A percentile compares a stretch with the other conserved stretches of the same genome.
phyloP scores from a whole-genome alignment of 805 yeast species.

The Kazachstania taianensis region DNA sequence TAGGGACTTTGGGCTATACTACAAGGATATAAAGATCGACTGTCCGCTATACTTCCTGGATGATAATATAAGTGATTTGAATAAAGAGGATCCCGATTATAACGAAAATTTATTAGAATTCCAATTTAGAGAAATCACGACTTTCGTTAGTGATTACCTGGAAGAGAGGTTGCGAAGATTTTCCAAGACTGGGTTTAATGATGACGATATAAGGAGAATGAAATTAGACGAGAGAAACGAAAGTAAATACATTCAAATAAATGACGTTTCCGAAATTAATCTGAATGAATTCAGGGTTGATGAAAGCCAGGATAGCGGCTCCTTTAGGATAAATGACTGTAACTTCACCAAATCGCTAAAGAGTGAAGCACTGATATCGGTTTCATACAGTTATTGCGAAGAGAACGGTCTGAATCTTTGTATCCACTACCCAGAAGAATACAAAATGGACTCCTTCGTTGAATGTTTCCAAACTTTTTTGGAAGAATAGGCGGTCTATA shows the following conservation, averaged over 20 bases:
- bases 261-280: slow-evolving; percentile 19
- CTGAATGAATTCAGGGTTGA: slow-evolving; percentile 1
- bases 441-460: slow-evolving; percentile 21
- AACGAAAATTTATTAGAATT: slow-evolving; percentile 16
- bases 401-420: slow-evolving; percentile 20
- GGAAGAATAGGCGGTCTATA: slow-evolving; percentile 6
- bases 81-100: slow-evolving; percentile 9
- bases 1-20: slow-evolving; percentile 15
- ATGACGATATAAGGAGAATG: slow-evolving; percentile 25
- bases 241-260: slow-evolving; percentile 15
- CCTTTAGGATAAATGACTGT: slow-evolving; percentile 13
- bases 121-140: slow-evolving; percentile 18
- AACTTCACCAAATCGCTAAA: slow-evolving; percentile 19
- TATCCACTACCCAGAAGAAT: slow-evolving; percentile 22
- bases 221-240: slow-evolving; percentile 14
- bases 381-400: slow-evolving; percentile 18
- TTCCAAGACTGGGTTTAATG: slow-evolving; percentile 18
- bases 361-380: slow-evolving; percentile 18
- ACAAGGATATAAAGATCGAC: slow-evolving; percentile 20
- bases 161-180: slow-evolving; percentile 14
- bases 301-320: background rate
- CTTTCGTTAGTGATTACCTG: slow-evolving; percentile 12
- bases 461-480: slow-evolving; percentile 24
- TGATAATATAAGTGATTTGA: slow-evolving; percentile 5
- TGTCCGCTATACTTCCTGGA: slow-evolving; percentile 20